Evolutionary conservation across 257 asterid species (phyloP).

Genomic region (Leonotis leonurus): DNA sequence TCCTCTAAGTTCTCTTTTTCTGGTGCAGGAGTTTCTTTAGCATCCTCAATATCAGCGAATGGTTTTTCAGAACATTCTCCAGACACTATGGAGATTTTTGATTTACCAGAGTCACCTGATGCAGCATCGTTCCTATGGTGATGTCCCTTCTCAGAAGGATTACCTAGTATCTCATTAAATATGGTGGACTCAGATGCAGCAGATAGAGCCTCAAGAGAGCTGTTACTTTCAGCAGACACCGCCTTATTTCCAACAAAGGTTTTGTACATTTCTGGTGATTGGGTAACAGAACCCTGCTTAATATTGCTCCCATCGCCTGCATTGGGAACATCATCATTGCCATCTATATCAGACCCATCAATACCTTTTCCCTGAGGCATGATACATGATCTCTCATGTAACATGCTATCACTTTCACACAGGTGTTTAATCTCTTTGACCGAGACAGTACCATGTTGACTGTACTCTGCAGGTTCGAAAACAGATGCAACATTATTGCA

Average conservation of each 20-base stretch:
- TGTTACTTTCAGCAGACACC: too few relatives aligned
- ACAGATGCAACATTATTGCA: slow-evolving; percentile 24
- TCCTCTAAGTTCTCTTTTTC: slow-evolving; percentile 23
- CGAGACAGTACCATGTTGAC: slow-evolving; percentile 17
- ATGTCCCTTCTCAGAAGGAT: slow-evolving; percentile 18
- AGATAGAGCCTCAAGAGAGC: slow-evolving; percentile 23
- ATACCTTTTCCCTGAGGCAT: slow-evolving; percentile 26
- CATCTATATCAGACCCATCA: too few relatives aligned
- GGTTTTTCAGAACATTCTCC: slow-evolving; percentile 25
- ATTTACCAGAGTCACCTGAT: slow-evolving; percentile 21
- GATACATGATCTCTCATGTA: slow-evolving; percentile 20
- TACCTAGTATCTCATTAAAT: slow-evolving; percentile 8
- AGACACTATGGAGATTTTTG: slow-evolving; percentile 17
- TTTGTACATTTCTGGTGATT: slow-evolving; percentile 23
- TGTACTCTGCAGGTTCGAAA: slow-evolving; percentile 29
- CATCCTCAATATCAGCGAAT: slow-evolving; percentile 28
- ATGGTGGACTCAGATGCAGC: slow-evolving; percentile 17
- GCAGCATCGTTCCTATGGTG: slow-evolving; percentile 12
- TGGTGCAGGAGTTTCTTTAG: slow-evolving; percentile 16
- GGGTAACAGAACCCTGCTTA: slow-evolving; percentile 20
- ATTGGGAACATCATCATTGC: slow-evolving; percentile 2
- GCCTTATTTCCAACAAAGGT: too few relatives aligned
- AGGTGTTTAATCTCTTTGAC: slow-evolving; percentile 25
- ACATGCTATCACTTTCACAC: slow-evolving; percentile 23
- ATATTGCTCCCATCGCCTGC: slow-evolving; percentile 10